These are phyloP conservation scores for Camellia granthamiana DNA, from an alignment of 148 eudicot species.

Conservation along the genomic window DNA sequence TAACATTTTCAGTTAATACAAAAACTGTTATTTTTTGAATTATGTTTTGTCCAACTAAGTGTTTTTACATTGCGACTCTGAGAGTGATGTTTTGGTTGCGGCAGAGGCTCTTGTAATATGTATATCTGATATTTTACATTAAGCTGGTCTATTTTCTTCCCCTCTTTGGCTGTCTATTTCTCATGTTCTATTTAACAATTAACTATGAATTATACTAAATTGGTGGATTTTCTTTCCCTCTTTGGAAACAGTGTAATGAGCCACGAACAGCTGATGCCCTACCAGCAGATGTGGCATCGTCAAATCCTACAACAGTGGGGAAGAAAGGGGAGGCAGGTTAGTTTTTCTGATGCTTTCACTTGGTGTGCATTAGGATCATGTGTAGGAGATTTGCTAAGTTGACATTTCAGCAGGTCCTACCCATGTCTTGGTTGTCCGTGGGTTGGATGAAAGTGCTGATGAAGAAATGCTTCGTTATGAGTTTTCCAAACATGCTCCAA, in stretches of 20 bases:
- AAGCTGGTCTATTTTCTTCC: no score
- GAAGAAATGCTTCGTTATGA: slow-evolving; percentile 99
- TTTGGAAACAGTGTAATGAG: slow-evolving; percentile 79
- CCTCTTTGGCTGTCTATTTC: no score
- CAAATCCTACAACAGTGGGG: slow-evolving; percentile 53
- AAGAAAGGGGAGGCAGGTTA: slow-evolving; percentile 95
- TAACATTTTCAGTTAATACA: no score
- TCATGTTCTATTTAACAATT: not conserved
- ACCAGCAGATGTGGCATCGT: slow-evolving; percentile 74
- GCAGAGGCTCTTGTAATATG: no score
- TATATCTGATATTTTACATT: no score
- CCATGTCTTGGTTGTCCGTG: slow-evolving; percentile 96
- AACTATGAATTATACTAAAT: not conserved
- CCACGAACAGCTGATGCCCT: slow-evolving; percentile 90
- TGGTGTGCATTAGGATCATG: not conserved
- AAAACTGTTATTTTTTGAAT: no score
- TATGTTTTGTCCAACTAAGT: no score
- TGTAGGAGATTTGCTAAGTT: slow-evolving; percentile 17
- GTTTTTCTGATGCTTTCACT: slow-evolving; percentile 21
- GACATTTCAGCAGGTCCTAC: slow-evolving; percentile 67
- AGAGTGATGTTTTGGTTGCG: no score
- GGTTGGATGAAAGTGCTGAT: slow-evolving; percentile 99
- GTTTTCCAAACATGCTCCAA: slow-evolving; percentile 94
- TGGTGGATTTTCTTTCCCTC: slow-evolving; percentile 7
- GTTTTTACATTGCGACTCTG: no score